These are phyloP conservation scores for Podosphaera xanthii DNA, from an alignment of 2,329 filamentous ascomycete species.

Conservation along the genomic window DNA sequence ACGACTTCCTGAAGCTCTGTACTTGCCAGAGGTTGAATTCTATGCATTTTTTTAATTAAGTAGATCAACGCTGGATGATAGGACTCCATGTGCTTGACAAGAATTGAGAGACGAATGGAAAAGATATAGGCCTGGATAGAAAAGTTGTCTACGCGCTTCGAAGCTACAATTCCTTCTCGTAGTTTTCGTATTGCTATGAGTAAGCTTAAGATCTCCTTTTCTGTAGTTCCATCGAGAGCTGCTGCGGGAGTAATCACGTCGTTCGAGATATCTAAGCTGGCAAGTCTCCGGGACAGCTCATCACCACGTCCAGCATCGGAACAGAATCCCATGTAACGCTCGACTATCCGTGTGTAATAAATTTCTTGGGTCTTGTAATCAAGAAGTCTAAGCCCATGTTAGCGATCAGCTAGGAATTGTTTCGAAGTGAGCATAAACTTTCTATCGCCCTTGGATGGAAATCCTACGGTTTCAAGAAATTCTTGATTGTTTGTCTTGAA, in stretches of 20 bases:
- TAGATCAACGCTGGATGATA: conserved; percentile 76
- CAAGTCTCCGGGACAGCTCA: conserved; percentile 53
- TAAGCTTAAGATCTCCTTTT: conserved; percentile 46
- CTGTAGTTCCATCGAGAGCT: conserved; percentile 7
- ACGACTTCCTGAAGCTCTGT: conserved; percentile 60
- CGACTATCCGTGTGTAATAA: conserved; percentile 72
- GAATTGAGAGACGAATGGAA: conserved; percentile 62
- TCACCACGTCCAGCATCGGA: conserved; percentile 47
- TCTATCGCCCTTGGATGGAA: conserved; percentile 78
- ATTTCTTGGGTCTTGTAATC: conserved; percentile 58
- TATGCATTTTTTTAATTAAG: conserved; percentile 50
- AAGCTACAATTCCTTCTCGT: conserved; percentile 68
- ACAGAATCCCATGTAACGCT: conserved; percentile 78
- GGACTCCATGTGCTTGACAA: conserved; percentile 62
- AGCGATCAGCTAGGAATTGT: neutral
- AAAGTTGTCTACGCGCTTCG: conserved; percentile 55
- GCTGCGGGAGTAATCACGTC: conserved; percentile 4
- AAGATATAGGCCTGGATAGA: conserved; percentile 80
- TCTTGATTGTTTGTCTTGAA: conserved; percentile 55
- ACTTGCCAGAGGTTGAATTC: conserved; percentile 39
- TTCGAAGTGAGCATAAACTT: conserved; percentile 28
- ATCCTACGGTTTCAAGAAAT: conserved; percentile 56
- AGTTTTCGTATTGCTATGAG: conserved; percentile 76
- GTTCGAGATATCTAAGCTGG: conserved; percentile 23
- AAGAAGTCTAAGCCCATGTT: conserved; percentile 30